Conservation (phyloP, 805 yeast genomes). For the Middelhovenomyces tepae region DNA sequence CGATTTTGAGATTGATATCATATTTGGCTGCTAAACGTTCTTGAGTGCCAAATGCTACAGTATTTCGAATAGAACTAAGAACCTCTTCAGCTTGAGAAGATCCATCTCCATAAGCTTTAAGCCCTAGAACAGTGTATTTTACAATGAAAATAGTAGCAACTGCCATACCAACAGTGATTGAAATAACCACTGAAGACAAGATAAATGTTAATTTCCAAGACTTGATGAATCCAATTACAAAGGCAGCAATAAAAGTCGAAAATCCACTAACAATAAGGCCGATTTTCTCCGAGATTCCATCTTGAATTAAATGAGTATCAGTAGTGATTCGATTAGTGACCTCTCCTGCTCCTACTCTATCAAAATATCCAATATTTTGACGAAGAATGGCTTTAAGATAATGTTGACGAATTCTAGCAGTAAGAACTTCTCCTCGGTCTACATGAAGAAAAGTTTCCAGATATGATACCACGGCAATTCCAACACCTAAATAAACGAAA, state of each 20-base stretch:
- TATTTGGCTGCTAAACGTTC: constrained; percentile 18
- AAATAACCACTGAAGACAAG: constrained; percentile 15
- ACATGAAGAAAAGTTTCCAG: constrained; percentile 18
- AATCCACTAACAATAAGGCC: constrained; percentile 17
- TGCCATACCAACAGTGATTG: constrained; percentile 13
- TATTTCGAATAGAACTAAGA: constrained; percentile 19
- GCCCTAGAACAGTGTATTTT: constrained; percentile 3
- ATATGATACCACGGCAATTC: constrained; percentile 12
- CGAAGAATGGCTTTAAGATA: constrained; percentile 18
- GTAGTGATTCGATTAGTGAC: constrained; percentile 21
- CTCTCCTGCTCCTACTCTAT: constrained; percentile 22
- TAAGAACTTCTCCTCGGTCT: constrained; percentile 21
- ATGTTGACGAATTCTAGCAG: constrained; percentile 19
- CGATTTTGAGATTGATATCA: constrained; percentile 13
- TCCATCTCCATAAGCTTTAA: constrained; percentile 3
- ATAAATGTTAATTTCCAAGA: constrained; percentile 19
- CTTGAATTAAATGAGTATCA: constrained; percentile 20
- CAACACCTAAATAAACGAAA: constrained; percentile 12
- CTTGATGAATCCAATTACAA: constrained; percentile 16
- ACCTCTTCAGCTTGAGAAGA: constrained; percentile 21
- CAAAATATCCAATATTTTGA: constrained; percentile 21
- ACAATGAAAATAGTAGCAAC: constrained; percentile 10
- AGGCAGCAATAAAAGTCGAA: constrained; percentile 18
- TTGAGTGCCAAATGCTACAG: constrained; percentile 21
- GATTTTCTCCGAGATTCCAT: constrained; percentile 22